These are phyloP conservation scores for Haplosporangium gracile DNA, from an alignment of 192 early-diverging fungal genomes.

Conservation along the genomic window DNA sequence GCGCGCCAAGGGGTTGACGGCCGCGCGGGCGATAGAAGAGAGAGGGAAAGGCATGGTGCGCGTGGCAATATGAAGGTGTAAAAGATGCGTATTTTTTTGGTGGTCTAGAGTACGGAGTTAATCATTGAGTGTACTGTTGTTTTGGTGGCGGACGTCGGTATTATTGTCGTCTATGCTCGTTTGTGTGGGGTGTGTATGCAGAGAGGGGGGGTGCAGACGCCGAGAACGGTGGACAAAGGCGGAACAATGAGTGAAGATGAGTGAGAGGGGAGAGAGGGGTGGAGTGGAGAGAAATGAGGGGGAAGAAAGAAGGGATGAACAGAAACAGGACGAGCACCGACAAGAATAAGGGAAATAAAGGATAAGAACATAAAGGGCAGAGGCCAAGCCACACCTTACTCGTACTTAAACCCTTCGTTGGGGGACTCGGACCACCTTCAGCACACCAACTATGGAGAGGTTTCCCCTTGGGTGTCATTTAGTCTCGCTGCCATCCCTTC, in stretches of 20 bases:
- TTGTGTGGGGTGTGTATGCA: not conserved
- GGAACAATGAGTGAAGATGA: not conserved
- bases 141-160: not conserved
- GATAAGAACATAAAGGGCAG: not conserved
- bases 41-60: slow-evolving; percentile 45
- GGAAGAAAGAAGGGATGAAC: not conserved
- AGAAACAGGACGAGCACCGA: not conserved
- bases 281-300: not conserved
- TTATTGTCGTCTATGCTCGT: not conserved
- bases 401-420: not conserved
- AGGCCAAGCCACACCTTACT: not conserved
- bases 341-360: not conserved
- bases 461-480: no score
- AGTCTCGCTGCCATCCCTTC: no score
- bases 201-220: not conserved
- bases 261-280: not conserved
- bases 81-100: not conserved
- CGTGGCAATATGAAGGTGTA: not conserved
- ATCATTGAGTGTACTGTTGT: not conserved
- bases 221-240: not conserved
- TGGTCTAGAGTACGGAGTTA: not conserved
- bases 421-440: not conserved
- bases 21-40: slow-evolving; percentile 31
- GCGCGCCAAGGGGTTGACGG: slow-evolving; percentile 17
- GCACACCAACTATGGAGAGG: no score